Conservation (phyloP, 2,329 filamentous ascomycete genomes). For the Aspergillus amoenus region DNA sequence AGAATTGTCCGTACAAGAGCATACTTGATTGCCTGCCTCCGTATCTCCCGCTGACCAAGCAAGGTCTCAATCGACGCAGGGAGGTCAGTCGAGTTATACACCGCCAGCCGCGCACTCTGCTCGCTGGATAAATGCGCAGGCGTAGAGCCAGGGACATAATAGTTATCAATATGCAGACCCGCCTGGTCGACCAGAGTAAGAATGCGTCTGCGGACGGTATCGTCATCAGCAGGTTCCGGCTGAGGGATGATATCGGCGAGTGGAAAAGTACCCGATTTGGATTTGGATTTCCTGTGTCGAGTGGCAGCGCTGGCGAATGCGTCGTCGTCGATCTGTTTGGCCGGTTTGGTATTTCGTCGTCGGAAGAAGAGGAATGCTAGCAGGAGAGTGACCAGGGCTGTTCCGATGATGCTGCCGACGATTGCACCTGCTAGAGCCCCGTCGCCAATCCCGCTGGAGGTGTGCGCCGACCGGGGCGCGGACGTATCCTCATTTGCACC, state of each 20-base stretch:
- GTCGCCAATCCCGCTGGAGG: conserved; percentile 6
- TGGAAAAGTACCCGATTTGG: neutral
- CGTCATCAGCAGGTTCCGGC: conserved; percentile 28
- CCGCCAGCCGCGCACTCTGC: conserved; percentile 1
- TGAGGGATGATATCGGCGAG: conserved; percentile 22
- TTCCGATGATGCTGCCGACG: conserved; percentile 25
- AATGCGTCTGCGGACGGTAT: conserved; percentile 23
- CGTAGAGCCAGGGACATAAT: conserved; percentile 22
- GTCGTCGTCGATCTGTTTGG: too few species aligned
- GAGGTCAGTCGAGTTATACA: conserved; percentile 23
- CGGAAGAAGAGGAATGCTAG: conserved; percentile 23
- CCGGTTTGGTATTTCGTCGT: neutral
- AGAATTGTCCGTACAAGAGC: conserved; percentile 20
- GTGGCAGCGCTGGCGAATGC: neutral
- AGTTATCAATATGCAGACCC: conserved; percentile 38
- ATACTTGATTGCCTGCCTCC: conserved; percentile 23
- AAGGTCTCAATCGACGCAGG: conserved; percentile 16
- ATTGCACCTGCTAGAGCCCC: conserved; percentile 27
- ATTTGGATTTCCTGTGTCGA: neutral
- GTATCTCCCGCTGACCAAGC: conserved; percentile 13
- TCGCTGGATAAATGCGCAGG: conserved; percentile 3
- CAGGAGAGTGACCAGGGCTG: conserved; percentile 21
- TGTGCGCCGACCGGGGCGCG: neutral
- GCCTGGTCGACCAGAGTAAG: conserved; percentile 35
- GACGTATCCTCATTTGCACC: neutral